Evolutionary conservation across 306 rosid species (phyloP).

Genomic region (Prunus fruticosa): DNA sequence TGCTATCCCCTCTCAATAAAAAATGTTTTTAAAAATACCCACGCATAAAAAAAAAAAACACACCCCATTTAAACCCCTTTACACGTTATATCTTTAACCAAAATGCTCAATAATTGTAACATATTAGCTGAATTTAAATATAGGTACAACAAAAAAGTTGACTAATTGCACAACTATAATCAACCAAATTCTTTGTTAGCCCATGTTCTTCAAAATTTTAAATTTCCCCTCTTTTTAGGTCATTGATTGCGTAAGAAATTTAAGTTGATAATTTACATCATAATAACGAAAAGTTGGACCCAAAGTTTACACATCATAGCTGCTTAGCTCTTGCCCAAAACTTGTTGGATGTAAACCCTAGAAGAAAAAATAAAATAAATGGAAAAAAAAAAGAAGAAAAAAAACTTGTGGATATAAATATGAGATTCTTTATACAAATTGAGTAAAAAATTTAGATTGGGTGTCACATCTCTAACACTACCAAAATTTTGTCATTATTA

Average conservation of each 20-base stretch:
- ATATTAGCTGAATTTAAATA: background rate
- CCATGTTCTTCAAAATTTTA: background rate
- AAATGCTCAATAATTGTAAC: slow-evolving; percentile 3
- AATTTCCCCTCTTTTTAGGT: background rate
- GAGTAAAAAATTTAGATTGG: background rate
- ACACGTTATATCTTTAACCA: slow-evolving; percentile 22
- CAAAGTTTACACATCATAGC: background rate
- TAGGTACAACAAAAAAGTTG: background rate
- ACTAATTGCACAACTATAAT: background rate
- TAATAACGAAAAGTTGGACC: background rate
- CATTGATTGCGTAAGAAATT: background rate
- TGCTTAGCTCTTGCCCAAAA: no score
- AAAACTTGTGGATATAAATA: no score
- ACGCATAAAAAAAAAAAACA: no score
- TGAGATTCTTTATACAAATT: background rate
- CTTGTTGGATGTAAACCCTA: no score
- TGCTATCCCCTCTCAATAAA: no score
- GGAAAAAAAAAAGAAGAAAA: no score
- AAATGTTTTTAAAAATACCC: no score
- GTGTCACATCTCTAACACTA: slow-evolving; percentile 11
- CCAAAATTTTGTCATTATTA: background rate
- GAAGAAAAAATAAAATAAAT: no score
- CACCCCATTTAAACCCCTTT: background rate
- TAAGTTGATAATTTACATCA: background rate
- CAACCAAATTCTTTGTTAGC: background rate